A percentile compares a stretch with the other conserved stretches of the same genome.
phyloP scores from a whole-genome alignment of 2,329 filamentous ascomycete genomes.

The Ceratocystis albifundus region DNA sequence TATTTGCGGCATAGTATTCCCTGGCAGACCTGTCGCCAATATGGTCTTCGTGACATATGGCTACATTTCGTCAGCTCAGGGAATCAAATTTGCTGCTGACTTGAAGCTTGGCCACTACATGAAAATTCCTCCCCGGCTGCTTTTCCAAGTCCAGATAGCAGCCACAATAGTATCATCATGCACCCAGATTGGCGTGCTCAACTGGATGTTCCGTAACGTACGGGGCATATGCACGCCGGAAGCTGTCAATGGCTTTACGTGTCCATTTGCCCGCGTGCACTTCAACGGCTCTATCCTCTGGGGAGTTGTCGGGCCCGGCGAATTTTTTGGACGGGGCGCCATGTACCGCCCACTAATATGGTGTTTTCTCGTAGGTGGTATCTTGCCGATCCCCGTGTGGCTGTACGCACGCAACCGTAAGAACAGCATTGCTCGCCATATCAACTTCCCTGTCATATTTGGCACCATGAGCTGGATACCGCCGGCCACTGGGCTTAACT shows the following conservation, averaged over 20 bases:
- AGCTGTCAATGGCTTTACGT: conserved; percentile 80
- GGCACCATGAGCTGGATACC: conserved; percentile 79
- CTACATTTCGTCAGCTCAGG: conserved; percentile 79
- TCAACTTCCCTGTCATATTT: conserved; percentile 74
- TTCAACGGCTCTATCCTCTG: conserved; percentile 85
- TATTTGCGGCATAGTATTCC: conserved; percentile 70
- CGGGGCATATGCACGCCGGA: conserved; percentile 63
- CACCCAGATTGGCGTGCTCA: conserved; percentile 72
- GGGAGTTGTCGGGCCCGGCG: conserved; percentile 71
- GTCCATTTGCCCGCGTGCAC: conserved; percentile 74
- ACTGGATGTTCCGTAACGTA: conserved; percentile 80
- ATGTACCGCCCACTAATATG: conserved; percentile 67
- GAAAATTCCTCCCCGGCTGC: conserved; percentile 70
- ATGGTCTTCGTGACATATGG: conserved; percentile 92
- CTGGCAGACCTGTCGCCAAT: conserved; percentile 75
- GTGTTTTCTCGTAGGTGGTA: conserved; percentile 66
- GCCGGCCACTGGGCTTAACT: conserved; percentile 76
- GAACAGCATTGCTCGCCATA: conserved; percentile 56
- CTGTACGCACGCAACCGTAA: conserved; percentile 50
- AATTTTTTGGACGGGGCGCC: conserved; percentile 68
- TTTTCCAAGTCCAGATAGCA: conserved; percentile 67
- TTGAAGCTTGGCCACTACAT: conserved; percentile 81
- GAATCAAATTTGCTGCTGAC: conserved; percentile 78
- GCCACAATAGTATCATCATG: conserved; percentile 65
- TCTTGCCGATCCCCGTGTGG: conserved; percentile 66